A percentile compares a stretch with the other conserved stretches of the same genome.
Conservation (phyloP, 2,329 filamentous ascomycete species). For the Colletotrichum lini region DNA sequence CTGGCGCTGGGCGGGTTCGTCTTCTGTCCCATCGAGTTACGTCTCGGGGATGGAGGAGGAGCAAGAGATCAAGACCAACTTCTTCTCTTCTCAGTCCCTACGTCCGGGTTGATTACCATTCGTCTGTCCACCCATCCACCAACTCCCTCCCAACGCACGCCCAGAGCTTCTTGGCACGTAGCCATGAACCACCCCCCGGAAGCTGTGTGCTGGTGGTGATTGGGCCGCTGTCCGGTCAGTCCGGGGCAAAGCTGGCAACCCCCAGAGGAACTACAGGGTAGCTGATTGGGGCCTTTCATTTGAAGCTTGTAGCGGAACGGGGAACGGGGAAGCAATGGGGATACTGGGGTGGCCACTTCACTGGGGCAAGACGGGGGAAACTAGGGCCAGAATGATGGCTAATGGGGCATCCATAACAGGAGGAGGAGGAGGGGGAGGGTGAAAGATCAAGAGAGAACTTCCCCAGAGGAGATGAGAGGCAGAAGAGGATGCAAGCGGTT, state of each 20-base stretch:
- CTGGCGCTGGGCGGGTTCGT: not conserved
- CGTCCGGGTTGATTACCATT: slow-evolving; percentile 16
- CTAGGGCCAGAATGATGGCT: slow-evolving; percentile 3
- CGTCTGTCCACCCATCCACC: slow-evolving; percentile 1
- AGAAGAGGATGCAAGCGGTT: not conserved
- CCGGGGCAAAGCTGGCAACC: slow-evolving; percentile 8
- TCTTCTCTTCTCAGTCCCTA: slow-evolving; percentile 12
- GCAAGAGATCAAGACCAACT: slow-evolving; percentile 4
- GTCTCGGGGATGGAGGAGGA: no score
- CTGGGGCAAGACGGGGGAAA: slow-evolving; percentile 1
- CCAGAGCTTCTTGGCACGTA: slow-evolving; percentile 35
- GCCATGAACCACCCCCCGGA: slow-evolving; percentile 5
- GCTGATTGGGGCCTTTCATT: not conserved
- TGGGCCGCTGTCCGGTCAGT: slow-evolving; percentile 24
- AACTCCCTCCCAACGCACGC: slow-evolving; percentile 21
- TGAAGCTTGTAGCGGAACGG: not conserved
- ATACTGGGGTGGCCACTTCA: not conserved
- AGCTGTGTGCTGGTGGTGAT: slow-evolving; percentile 11
- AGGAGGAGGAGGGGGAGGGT: not conserved
- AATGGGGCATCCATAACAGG: slow-evolving; percentile 7
- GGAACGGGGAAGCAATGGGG: not conserved
- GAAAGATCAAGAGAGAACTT: no score
- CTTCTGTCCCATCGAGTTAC: not conserved
- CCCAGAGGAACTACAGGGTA: not conserved
- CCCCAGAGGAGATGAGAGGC: not conserved